Base-by-base conservation (phyloP, 148 eudicot genomes). In the Polygonum aviculare region DNA sequence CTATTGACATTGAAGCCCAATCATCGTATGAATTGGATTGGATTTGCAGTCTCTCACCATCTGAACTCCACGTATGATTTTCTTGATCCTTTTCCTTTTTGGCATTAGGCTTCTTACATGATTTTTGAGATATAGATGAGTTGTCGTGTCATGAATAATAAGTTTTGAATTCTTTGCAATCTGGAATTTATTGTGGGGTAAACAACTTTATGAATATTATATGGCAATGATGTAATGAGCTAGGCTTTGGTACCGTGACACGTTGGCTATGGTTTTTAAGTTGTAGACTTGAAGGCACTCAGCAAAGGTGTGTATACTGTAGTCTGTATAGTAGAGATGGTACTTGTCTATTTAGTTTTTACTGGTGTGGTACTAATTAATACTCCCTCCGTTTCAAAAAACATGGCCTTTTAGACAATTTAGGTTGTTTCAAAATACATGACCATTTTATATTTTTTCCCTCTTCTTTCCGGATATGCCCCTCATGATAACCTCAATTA, bases 11-110 rank as follows among this genome's bases (percentile, higher is more conserved):
- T 96, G 85, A 96, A 96, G 80, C 95, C 98, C 73, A 93, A 96
- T 87, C 97, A 93, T 84, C 98, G 99, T 60, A 96, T 96, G 99
- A 96, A 96, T 79, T 96, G 99, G 99, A 96, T 96, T 74, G 98
- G 99, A 33, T 96, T 93, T 84, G 94, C 99, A 33, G 98, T 93
- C 79, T 74, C 99, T 39, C 97, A 96, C 65, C 98, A 96, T 84
- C 76, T 93, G 41, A 96, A 93, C 81, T 84, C 83, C 69, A 88
- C 91, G 99, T 96, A 96, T 72, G 78, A 14, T 47, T 38, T 50
- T 47, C 45, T 8, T 36, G 0, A 16, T 38, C 45, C 16, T 1
- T 60, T 67, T 31, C 38, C 19, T 35, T 36, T 67, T 15, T 67
- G 45, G 0, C 44, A 36, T 36, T 44, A 67, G 72, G 4, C 3